Base-by-base conservation (phyloP, 345 rosid species). In the Dipteronia dyeriana region DNA sequence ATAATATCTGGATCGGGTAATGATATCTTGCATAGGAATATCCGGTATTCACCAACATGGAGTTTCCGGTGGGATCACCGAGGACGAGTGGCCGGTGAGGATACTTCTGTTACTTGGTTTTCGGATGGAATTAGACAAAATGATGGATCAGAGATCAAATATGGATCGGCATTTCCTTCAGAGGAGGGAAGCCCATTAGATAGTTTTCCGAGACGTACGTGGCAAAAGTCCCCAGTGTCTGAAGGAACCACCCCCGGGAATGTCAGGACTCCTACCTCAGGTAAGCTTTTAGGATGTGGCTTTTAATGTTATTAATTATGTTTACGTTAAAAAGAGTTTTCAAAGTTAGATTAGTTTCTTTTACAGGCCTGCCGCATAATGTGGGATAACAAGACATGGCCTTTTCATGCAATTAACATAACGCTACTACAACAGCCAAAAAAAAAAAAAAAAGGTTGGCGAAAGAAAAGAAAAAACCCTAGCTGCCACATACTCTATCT, bases 41-140 rank as follows among this genome's bases (percentile, higher is more conserved):
- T 90, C n/a, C 87, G 94, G 76, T 67, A 86, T 85, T 97, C 99
- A 22, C 99, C 99, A 0, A 84, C 90, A 11, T 94, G 97, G 98
- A 97, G 97, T 85, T 91, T 92, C 65, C 86, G 92, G 64, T 97
- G 99, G 99, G 99, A 97, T 79, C 89, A 88, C 76, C 83, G 98
- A 80, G 97, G 98, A 68, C 93, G 97, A 51, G 99, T 97, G 51
- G 98, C 99, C 0, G 98, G 97, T 47, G 99, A 97, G 82, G 97
- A 94, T 47, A 79, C 93, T 68, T 88, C 98, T 25, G 61, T 88
- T 29, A 84, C 89, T 80, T 91, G 93, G 90, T 81, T 90, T 67
- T 87, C 98, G 14, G 94, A 90, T 86, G 92, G 85, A 23, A 78
- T 84, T 61, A 87, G 86, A 76, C 71, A 85, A 45, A 88, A 83